Base-by-base conservation (phyloP, 2,329 filamentous ascomycete species). In the Biscogniauxia marginata region DNA sequence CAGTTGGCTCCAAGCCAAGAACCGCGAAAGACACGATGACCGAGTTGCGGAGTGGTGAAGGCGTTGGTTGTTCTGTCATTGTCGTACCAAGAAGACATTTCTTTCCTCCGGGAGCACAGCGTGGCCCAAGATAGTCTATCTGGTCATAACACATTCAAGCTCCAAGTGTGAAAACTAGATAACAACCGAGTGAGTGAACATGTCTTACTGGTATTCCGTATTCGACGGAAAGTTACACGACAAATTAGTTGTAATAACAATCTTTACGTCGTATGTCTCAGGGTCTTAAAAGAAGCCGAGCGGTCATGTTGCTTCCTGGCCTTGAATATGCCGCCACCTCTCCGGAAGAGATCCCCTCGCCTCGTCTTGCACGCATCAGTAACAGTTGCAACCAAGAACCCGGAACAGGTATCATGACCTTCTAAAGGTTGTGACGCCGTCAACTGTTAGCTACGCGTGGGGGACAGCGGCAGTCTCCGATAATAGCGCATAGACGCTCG, bases 401-500 rank as follows among this genome's bases (percentile, higher is more conserved):
- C 30, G n/a, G n/a, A n/a, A n/a, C n/a, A 39, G 30, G n/a, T n/a
- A 39, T 16, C 30, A 39, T 11, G 30, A 39, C 30, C 13, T n/a
- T n/a, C n/a, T 39, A 39, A 3, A 16, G 30, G 13, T 39, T 5
- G 30, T 39, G 30, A 39, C 13, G 30, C 30, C 30, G 13, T 39
- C 30, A n/a, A n/a, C 13, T 8, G 13, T 16, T 39, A 39, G 30
- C 13, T 39, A 52, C 53, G 52, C 52, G 50, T 52, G 47, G 55
- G 49, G n/a, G 30, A 39, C n/a, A 16, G 13, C 30, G 30, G 30
- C 30, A 39, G 13, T 39, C 30, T 39, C 30, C 30, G 30, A 39
- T 16, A 16, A 16, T n/a, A 39, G n/a, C 30, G 50, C 46, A 34
- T 25, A 49, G 45, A 48, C 53, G 52, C 47, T 55, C 46, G 55